Evolutionary conservation across 2,329 filamentous ascomycete species (phyloP).

Genomic region (Lachnum nothofagi): DNA sequence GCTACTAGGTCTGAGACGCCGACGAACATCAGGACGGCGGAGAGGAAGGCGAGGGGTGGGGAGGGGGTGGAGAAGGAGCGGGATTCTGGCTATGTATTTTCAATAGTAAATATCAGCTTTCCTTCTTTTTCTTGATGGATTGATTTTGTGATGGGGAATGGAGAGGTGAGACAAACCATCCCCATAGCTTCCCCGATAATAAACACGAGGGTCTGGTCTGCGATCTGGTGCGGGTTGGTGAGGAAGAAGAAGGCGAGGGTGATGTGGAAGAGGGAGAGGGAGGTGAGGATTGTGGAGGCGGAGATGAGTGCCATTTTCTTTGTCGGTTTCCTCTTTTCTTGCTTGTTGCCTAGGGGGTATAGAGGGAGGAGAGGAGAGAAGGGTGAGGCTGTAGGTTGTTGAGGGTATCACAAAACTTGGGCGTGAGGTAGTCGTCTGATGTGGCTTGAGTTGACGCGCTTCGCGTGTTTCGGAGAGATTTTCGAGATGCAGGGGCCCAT

Average conservation of each 20-base stretch:
- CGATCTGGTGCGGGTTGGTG: conserved; percentile 63
- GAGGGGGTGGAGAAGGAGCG: conserved; percentile 63
- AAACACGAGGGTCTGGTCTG: conserved; percentile 74
- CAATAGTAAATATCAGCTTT: neutral
- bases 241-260: conserved; percentile 81
- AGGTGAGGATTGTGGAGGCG: conserved; percentile 73
- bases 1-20: conserved; percentile 62
- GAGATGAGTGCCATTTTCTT: conserved; percentile 80
- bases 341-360: neutral
- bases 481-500: too few species aligned
- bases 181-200: conserved; percentile 79
- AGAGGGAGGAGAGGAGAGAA: neutral
- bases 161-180: conserved; percentile 52
- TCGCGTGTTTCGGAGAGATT: too few species aligned
- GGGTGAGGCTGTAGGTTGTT: neutral
- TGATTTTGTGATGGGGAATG: neutral
- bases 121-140: neutral
- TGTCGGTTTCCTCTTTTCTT: neutral
- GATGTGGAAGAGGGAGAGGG: conserved; percentile 77
- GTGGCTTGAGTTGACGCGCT: too few species aligned
- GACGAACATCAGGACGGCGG: conserved; percentile 58
- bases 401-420: neutral
- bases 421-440: too few species aligned
- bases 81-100: conserved; percentile 60
- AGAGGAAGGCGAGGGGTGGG: conserved; percentile 68